A percentile compares a stretch with the other conserved stretches of the same genome.
Evolutionary conservation across 176 grass and related monocot genomes (phyloP).

Genomic region (Urochloa ruziziensis): DNA sequence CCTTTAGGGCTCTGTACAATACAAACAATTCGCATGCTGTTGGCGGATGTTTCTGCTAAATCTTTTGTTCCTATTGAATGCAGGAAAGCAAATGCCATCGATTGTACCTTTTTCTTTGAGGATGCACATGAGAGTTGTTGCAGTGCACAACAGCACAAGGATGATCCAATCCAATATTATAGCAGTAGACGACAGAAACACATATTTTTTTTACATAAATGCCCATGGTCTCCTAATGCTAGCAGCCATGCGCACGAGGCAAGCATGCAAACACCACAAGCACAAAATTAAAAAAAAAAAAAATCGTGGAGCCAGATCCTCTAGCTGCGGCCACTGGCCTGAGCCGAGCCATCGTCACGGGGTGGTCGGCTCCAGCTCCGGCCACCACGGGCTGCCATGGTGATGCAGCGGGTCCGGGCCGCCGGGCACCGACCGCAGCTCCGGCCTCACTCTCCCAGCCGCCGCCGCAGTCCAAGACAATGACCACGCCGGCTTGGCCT

Average conservation of each 20-base stretch:
- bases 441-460: neutral
- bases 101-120: too few relatives aligned
- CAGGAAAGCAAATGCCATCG: neutral
- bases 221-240: neutral
- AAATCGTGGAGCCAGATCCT: neutral
- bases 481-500: neutral
- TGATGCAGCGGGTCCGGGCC: slow-evolving; percentile 53
- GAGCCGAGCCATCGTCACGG: neutral
- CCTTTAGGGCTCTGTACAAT: neutral
- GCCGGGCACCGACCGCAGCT: slow-evolving; percentile 29
- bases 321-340: neutral
- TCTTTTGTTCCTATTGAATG: neutral
- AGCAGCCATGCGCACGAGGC: neutral
- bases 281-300: too few relatives aligned
- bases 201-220: neutral
- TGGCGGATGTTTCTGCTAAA: neutral
- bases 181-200: neutral
- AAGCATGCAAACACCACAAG: neutral
- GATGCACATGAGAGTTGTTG: too few relatives aligned
- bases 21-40: neutral
- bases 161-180: neutral
- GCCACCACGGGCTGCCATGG: slow-evolving; percentile 34
- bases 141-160: too few relatives aligned
- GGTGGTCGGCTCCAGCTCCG: neutral
- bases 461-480: neutral